Evolutionary conservation across 495 filamentous ascomycete species (phyloP).

Genomic region (Penicillium paxilli): DNA sequence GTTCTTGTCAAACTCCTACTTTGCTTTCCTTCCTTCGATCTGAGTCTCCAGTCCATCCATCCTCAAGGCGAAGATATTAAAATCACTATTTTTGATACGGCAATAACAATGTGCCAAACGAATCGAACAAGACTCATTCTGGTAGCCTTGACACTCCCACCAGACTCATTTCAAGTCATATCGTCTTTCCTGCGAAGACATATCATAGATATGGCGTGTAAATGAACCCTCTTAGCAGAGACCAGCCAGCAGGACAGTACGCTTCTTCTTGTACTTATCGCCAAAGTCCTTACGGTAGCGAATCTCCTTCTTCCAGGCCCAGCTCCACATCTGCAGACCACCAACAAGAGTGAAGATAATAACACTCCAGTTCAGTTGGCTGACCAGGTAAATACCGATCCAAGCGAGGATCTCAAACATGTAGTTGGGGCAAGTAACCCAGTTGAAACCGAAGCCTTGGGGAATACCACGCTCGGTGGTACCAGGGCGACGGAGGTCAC

Average conservation of each 20-base stretch:
- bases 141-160: not conserved
- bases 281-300: conserved; percentile 87
- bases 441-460: conserved; percentile 75
- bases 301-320: conserved; percentile 91
- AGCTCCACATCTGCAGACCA: conserved; percentile 72
- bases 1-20: too few relatives aligned
- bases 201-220: not conserved
- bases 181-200: not conserved
- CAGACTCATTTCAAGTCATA: not conserved
- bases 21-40: not conserved
- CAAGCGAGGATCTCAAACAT: conserved; percentile 88
- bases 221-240: conserved; percentile 41
- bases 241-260: conserved; percentile 74
- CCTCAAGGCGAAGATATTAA: not conserved
- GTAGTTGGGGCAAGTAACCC: conserved; percentile 97
- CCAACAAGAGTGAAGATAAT: conserved; percentile 70
- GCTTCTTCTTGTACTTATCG: conserved; percentile 88
- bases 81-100: not conserved
- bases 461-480: conserved; percentile 87
- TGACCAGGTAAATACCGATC: conserved; percentile 73
- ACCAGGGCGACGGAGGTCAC: conserved; percentile 72
- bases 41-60: not conserved
- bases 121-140: not conserved
- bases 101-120: not conserved
- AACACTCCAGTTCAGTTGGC: conserved; percentile 72